These are phyloP conservation scores for Phascolomyces articulosus DNA, from an alignment of 371 early-diverging fungal genomes.

Conservation along the genomic window DNA sequence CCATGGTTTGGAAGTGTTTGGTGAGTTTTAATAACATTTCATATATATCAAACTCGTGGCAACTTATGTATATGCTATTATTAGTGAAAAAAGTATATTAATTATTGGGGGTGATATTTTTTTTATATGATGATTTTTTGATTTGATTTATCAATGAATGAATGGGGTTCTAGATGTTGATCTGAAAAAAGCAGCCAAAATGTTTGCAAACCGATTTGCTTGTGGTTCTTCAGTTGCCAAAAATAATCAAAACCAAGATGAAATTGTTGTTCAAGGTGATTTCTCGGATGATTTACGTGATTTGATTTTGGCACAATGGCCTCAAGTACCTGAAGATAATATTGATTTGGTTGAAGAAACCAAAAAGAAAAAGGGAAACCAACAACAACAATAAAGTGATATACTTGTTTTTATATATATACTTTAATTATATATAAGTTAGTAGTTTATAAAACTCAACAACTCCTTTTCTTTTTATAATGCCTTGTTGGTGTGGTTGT, in stretches of 20 bases:
- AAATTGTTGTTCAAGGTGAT: conserved; percentile 95
- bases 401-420: too few species aligned
- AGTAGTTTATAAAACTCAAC: too few species aligned
- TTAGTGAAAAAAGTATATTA: too few species aligned
- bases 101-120: too few species aligned
- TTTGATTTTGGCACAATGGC: conserved; percentile 65
- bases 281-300: conserved; percentile 82
- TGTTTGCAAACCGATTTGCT: conserved; percentile 91
- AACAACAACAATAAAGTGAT: not conserved
- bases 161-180: conserved; percentile 69
- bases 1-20: conserved; percentile 80
- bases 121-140: too few species aligned
- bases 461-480: too few species aligned
- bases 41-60: not conserved
- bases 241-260: conserved; percentile 87
- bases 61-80: not conserved
- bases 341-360: conserved; percentile 69
- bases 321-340: conserved; percentile 69
- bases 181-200: conserved; percentile 93
- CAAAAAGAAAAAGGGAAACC: conserved; percentile 52
- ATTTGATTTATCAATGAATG: not conserved
- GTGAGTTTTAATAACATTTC: conserved; percentile 28
- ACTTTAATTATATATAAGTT: too few species aligned
- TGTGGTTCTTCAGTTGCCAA: conserved; percentile 92
- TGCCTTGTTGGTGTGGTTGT: too few species aligned